Base-by-base conservation (phyloP, 108 stramenopile genomes). In the Cylindrotheca closterium region DNA sequence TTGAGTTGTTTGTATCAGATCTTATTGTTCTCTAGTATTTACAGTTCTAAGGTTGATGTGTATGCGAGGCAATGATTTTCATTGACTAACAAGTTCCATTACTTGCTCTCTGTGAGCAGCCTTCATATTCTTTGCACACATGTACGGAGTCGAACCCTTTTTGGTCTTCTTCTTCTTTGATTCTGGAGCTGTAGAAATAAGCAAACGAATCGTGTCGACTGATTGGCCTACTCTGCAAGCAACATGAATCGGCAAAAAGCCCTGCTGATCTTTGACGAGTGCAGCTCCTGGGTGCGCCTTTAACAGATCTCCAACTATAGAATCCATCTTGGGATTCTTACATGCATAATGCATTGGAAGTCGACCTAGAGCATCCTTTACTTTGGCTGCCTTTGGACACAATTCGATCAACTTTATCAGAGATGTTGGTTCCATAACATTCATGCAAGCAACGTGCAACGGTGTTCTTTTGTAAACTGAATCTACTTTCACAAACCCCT, bases 241-340 rank as follows among this genome's bases (percentile, higher is more conserved):
- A 10, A 67, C 55, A 47, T 67, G 65, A 5, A 67, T 25, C n/a
- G 65, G 65, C 23, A 67, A 30, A 31, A 67, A 67, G 19, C 65
- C 65, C 32, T 28, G 1, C 19, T 57, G 29, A 48, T 67, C 65
- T 2, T 54, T 55, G 1, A 48, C 55, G 12, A 17, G 0, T 1
- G 55, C 65, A 17, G 47, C 46, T 55, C 37, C 45, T 31, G 65
- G 65, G 29, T 56, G 47, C 1, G 47, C 37, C 19, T 34, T 19
- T 17, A 67, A 24, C 23, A 67, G 15, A 30, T 46, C 46, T 12
- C 31, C 30, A 21, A 37, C 55, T 7, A 17, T 19, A n/a, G 52
- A 30, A 0, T 47, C 65, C 5, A 29, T 21, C 1, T 0, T 37
- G 8, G 24, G 55, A 47, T 48, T 37, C 47, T 56, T 57, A 55